Conservation (phyloP, 148 eudicot species). For the Talinum fruticosum region DNA sequence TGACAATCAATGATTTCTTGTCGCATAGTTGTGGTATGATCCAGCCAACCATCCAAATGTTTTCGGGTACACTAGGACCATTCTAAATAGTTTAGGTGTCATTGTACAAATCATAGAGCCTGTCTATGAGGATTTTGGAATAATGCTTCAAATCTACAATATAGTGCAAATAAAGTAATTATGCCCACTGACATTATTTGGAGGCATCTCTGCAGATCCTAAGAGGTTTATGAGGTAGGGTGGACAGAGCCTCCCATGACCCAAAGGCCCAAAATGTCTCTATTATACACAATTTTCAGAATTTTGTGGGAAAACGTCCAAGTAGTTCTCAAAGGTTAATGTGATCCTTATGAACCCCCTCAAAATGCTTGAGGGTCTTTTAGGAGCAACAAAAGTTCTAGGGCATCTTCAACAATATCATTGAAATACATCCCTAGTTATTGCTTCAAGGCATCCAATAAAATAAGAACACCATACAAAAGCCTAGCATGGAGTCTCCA, state of each 20-base stretch:
- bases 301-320: neutral
- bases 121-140: neutral
- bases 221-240: neutral
- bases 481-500: neutral
- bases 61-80: neutral
- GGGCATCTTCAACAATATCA: neutral
- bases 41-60: neutral
- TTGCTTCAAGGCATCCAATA: neutral
- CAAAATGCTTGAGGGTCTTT: neutral
- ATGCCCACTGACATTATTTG: neutral
- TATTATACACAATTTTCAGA: neutral
- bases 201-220: neutral
- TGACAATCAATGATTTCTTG: no score
- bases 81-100: no score
- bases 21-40: no score
- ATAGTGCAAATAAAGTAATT: neutral
- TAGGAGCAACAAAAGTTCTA: neutral
- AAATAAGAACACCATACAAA: neutral
- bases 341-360: neutral
- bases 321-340: neutral
- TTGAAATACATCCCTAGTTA: neutral
- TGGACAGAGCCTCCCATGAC: neutral
- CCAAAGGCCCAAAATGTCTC: neutral
- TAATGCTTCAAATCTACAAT: neutral
- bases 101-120: neutral